Conservation (phyloP, 257 asterid genomes). For the Datura wrightii region DNA sequence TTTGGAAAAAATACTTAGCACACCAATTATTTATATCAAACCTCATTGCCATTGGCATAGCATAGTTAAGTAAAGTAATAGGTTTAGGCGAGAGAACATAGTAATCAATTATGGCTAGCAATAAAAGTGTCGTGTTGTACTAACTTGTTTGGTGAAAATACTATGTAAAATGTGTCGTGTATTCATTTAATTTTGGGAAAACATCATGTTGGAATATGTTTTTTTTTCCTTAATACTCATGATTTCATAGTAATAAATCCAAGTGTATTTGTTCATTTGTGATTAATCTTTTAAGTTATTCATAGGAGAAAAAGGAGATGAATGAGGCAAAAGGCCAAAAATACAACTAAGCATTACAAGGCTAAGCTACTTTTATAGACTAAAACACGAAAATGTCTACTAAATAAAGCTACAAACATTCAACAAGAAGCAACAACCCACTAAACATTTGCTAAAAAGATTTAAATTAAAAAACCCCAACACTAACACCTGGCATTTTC, state of each 20-base stretch:
- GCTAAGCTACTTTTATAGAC: constrained; percentile 21
- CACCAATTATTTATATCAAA: not conserved
- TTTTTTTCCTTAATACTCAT: no score
- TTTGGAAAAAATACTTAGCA: not conserved
- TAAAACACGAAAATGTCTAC: constrained; percentile 29
- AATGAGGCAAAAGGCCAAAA: constrained; percentile 24
- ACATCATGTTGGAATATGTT: no score
- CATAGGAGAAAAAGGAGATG: not conserved
- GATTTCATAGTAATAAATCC: no score
- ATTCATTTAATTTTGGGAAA: no score
- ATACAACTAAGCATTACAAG: constrained; percentile 33
- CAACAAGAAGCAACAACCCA: constrained; percentile 30
- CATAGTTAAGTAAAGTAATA: not conserved
- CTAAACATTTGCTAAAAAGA: not conserved
- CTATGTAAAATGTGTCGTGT: no score
- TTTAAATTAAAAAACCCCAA: constrained; percentile 20
- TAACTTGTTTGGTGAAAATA: no score
- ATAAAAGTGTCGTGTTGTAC: not conserved
- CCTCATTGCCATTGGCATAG: not conserved
- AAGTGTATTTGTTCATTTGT: no score
- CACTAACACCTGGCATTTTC: not conserved
- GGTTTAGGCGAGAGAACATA: not conserved
- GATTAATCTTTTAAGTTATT: no score
- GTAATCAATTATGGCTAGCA: not conserved
- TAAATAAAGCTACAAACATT: constrained; percentile 29